Evolutionary conservation across 768 basidiomycete species (phyloP).

Genomic region (Leccinum barrowsii): DNA sequence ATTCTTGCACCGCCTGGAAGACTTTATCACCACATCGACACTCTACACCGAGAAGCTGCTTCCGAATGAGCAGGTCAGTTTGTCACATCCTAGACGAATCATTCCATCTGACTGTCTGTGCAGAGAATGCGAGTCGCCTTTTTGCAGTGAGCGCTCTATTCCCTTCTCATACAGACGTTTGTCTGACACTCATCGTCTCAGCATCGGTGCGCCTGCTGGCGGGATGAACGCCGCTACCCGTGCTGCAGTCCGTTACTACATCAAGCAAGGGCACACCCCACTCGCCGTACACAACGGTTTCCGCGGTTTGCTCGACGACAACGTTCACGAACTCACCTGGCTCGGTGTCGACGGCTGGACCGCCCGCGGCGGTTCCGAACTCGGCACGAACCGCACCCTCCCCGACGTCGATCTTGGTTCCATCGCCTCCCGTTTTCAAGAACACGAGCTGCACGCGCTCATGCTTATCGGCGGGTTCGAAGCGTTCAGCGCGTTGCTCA

Average conservation of each 20-base stretch:
- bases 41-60: slow-evolving; percentile 53
- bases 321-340: slow-evolving; percentile 85
- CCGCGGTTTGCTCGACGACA: slow-evolving; percentile 89
- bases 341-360: slow-evolving; percentile 97
- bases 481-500: slow-evolving; percentile 76
- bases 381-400: slow-evolving; percentile 90
- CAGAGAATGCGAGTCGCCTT: slow-evolving; percentile 79
- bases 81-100: not conserved
- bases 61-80: slow-evolving; percentile 44
- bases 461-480: slow-evolving; percentile 97
- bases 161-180: not conserved
- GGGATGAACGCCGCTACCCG: slow-evolving; percentile 99
- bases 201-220: slow-evolving; percentile 95
- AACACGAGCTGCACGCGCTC: slow-evolving; percentile 72
- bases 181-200: slow-evolving; percentile 28
- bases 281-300: slow-evolving; percentile 95
- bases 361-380: slow-evolving; percentile 92
- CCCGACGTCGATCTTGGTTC: slow-evolving; percentile 86
- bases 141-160: slow-evolving; percentile 63
- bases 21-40: slow-evolving; percentile 74
- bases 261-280: slow-evolving; percentile 89
- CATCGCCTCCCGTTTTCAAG: slow-evolving; percentile 88
- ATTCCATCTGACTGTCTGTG: slow-evolving; percentile 10
- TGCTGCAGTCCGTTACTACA: slow-evolving; percentile 89
- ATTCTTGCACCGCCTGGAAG: slow-evolving; percentile 80